Percentiles rank a stretch among this genome's conserved stretches.
Evolutionary conservation across 176 grass and related monocot genomes (phyloP).

Genomic region (Cenchrus purpureus): DNA sequence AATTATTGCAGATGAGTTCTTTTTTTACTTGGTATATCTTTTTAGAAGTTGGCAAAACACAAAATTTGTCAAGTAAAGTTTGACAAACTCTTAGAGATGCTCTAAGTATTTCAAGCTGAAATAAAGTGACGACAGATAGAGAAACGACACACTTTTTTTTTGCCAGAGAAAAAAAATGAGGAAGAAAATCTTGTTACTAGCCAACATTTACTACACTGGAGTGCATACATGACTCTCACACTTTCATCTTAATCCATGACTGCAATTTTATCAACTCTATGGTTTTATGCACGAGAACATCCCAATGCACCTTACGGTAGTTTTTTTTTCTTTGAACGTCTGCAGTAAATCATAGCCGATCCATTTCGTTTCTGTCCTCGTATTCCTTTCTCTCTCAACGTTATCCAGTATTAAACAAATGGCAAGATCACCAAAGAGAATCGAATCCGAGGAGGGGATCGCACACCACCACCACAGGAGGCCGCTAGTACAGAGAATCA

Average conservation of each 20-base stretch:
- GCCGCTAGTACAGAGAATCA: conserved; percentile 25
- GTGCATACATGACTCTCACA: neutral
- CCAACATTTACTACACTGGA: neutral
- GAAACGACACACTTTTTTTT: neutral
- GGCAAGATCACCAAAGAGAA: conserved; percentile 16
- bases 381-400: neutral
- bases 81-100: too few relatives aligned
- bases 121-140: neutral
- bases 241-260: neutral
- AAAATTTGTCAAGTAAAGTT: too few relatives aligned
- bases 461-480: neutral
- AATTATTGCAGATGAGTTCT: too few relatives aligned
- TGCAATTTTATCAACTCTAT: neutral
- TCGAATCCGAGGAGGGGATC: conserved; percentile 14
- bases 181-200: too few relatives aligned
- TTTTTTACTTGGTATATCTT: too few relatives aligned
- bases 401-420: conserved; percentile 7
- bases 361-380: neutral
- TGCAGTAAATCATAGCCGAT: neutral
- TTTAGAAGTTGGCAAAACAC: too few relatives aligned
- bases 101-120: neutral
- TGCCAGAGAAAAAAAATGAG: fast-evolving
- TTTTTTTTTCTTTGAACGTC: too few relatives aligned
- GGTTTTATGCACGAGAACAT: neutral
- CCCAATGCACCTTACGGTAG: neutral